These are phyloP conservation scores for Fusarium bactridioides DNA, from an alignment of 2,329 filamentous ascomycete genomes.

Conservation along the genomic window DNA sequence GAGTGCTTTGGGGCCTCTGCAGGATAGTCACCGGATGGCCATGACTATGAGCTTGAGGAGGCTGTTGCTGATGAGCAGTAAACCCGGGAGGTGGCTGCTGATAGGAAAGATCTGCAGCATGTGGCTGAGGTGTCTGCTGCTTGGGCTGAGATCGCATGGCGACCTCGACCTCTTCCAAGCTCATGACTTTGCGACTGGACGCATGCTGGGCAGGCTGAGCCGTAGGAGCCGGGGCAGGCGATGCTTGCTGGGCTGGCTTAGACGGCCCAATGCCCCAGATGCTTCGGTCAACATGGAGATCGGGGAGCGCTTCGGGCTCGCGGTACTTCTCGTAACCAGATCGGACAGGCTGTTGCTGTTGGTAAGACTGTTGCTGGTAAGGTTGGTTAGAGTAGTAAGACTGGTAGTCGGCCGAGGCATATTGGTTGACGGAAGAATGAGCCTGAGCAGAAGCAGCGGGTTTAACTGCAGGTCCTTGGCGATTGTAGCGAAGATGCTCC, in stretches of 20 bases:
- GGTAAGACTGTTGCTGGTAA: conserved; percentile 34
- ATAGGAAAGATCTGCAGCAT: conserved; percentile 41
- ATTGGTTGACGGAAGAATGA: conserved; percentile 47
- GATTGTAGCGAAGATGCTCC: conserved; percentile 84
- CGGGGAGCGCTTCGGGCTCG: conserved; percentile 83
- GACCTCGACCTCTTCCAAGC: conserved; percentile 94
- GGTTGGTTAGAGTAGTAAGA: conserved; percentile 36
- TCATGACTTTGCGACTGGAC: conserved; percentile 81
- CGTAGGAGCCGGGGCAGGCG: conserved; percentile 41
- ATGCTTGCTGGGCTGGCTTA: conserved; percentile 50
- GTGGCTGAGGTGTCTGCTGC: conserved; percentile 52
- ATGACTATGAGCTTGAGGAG: conserved; percentile 47
- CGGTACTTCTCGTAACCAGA: conserved; percentile 94
- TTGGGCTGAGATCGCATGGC: conserved; percentile 80
- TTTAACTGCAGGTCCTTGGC: conserved; percentile 70
- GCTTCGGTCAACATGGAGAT: conserved; percentile 90
- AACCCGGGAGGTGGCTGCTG: conserved; percentile 40
- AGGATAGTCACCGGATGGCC: conserved; percentile 63
- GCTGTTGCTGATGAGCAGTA: conserved; percentile 42
- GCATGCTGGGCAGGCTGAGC: conserved; percentile 35
- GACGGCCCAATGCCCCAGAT: conserved; percentile 83
- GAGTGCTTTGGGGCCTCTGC: conserved; percentile 58
- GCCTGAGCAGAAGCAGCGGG: conserved; percentile 43
- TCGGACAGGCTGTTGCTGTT: conserved; percentile 70
- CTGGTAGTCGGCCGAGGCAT: conserved; percentile 49